Evolutionary conservation across 2,329 filamentous ascomycete genomes (phyloP).

Genomic region (Ustulina deusta): DNA sequence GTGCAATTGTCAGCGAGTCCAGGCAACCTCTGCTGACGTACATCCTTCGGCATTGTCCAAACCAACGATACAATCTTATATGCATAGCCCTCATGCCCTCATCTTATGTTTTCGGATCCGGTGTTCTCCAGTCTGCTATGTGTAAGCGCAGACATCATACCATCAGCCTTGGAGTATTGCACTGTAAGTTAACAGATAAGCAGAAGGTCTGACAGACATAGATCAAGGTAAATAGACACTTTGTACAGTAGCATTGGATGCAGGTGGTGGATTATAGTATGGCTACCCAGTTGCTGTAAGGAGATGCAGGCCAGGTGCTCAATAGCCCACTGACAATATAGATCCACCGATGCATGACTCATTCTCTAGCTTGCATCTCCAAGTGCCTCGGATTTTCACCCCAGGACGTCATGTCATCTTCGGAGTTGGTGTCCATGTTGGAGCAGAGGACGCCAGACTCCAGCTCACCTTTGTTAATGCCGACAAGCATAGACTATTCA

Average conservation of each 20-base stretch:
- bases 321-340: neutral
- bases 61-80: conserved; percentile 1
- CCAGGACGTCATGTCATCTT: neutral
- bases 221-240: no score
- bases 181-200: no score
- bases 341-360: conserved; percentile 17
- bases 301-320: no score
- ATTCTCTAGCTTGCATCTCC: conserved; percentile 7
- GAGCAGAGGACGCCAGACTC: neutral
- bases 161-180: no score
- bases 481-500: neutral
- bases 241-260: neutral
- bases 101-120: neutral
- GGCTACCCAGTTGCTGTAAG: no score
- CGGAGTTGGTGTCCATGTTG: no score
- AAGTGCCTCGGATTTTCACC: neutral
- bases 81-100: neutral
- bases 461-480: neutral
- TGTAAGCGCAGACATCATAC: no score
- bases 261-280: no score
- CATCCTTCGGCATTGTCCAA: neutral
- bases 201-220: no score
- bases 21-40: conserved; percentile 37
- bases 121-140: neutral
- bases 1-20: conserved; percentile 1